A percentile compares a stretch with the other conserved stretches of the same genome.
Conservation (phyloP, 345 rosid species). For the Ricinus communis region DNA sequence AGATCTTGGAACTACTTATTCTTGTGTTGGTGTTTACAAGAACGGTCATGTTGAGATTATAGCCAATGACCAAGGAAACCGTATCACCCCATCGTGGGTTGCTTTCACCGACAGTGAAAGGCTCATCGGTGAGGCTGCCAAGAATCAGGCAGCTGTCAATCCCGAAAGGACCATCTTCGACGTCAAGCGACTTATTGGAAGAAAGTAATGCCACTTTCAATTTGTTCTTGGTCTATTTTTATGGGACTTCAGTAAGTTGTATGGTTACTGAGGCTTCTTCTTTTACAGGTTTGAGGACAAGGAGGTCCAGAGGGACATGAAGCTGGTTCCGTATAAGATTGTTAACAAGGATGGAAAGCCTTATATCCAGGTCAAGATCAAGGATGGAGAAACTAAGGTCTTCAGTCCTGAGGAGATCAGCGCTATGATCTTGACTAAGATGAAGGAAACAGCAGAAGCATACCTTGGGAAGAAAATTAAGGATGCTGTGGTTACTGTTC, state of each 20-base stretch:
- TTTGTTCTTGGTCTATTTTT: background rate
- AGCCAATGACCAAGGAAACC: conserved; percentile 98
- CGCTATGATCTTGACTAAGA: conserved; percentile 85
- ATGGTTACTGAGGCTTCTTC: conserved; percentile 9
- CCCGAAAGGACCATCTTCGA: conserved; percentile 86
- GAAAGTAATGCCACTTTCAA: conserved; percentile 56
- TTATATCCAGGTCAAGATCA: conserved; percentile 79
- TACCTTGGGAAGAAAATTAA: conserved; percentile 98
- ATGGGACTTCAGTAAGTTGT: background rate
- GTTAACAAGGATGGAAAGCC: conserved; percentile 94
- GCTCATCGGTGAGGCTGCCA: conserved; percentile 95
- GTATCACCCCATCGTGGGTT: conserved; percentile 98
- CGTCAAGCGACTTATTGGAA: conserved; percentile 91
- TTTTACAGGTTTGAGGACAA: conserved; percentile 74
- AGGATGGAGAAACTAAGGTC: conserved; percentile 95
- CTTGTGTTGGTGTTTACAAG: conserved; percentile 97
- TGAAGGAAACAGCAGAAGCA: conserved; percentile 99
- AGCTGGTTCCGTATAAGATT: conserved; percentile 87
- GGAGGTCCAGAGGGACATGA: conserved; percentile 92
- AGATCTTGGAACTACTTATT: conserved; percentile 93
- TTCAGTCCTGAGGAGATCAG: conserved; percentile 96
- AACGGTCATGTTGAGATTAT: conserved; percentile 96
- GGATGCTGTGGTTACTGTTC: conserved; percentile 98
- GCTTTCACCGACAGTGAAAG: conserved; percentile 93
- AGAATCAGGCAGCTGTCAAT: conserved; percentile 93